A percentile compares a stretch with the other conserved stretches of the same genome.
These are phyloP conservation scores for Bipolaris zeicola DNA, from an alignment of 2,329 filamentous ascomycete genomes.

Conservation along the genomic window DNA sequence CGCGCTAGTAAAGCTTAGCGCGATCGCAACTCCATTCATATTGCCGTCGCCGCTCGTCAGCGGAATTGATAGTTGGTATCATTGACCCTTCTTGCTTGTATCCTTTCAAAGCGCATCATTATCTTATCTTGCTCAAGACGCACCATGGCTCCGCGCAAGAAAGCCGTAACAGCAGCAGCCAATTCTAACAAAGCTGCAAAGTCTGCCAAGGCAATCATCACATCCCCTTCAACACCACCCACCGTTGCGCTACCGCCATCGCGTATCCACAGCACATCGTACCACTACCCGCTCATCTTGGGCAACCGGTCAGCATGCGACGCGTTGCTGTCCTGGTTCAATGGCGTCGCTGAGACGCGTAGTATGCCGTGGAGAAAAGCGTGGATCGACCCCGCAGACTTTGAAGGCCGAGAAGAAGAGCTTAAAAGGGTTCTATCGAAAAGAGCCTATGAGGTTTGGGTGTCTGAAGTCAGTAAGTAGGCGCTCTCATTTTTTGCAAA, in stretches of 20 bases:
- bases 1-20: conserved; percentile 10
- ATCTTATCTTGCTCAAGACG: not conserved
- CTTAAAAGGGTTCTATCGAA: conserved; percentile 53
- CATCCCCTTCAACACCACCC: conserved; percentile 17
- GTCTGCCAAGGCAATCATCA: conserved; percentile 11
- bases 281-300: conserved; percentile 42
- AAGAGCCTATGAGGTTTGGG: conserved; percentile 69
- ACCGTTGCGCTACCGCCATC: conserved; percentile 31
- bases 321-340: conserved; percentile 41
- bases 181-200: conserved; percentile 8
- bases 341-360: conserved; percentile 35
- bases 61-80: not conserved
- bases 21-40: conserved; percentile 6
- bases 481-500: not conserved
- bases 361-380: conserved; percentile 57
- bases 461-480: conserved; percentile 63
- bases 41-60: not conserved
- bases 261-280: conserved; percentile 32
- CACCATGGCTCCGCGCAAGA: conserved; percentile 24
- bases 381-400: conserved; percentile 58
- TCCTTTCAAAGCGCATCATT: not conserved
- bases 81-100: not conserved
- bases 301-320: conserved; percentile 17
- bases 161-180: conserved; percentile 9
- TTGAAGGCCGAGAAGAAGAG: conserved; percentile 27